phyloP scores from a whole-genome alignment of 2,329 filamentous ascomycete genomes.

The Fusarium pseudograminearum region DNA sequence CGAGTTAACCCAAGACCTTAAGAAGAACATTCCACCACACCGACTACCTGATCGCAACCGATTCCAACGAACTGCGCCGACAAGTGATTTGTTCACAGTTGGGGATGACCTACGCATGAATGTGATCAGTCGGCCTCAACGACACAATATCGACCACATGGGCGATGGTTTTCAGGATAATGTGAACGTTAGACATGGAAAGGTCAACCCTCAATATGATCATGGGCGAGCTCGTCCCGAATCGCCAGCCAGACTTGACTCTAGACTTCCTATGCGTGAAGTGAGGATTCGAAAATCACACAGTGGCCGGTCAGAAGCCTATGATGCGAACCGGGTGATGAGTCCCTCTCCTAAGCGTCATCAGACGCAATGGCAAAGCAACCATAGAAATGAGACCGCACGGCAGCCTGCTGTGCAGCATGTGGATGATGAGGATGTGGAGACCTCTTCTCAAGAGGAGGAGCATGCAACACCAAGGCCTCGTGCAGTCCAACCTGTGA shows the following conservation, averaged over 20 bases:
- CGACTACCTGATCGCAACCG: constrained; percentile 25
- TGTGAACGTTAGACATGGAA: constrained; percentile 31
- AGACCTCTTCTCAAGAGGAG: constrained; percentile 43
- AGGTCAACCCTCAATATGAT: constrained; percentile 32
- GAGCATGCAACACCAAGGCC: constrained; percentile 40
- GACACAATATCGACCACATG: constrained; percentile 46
- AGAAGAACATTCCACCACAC: constrained; percentile 37
- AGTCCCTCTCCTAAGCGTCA: constrained; percentile 47
- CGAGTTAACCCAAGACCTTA: constrained; percentile 44
- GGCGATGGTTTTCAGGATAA: constrained; percentile 52
- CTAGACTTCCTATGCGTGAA: constrained; percentile 58
- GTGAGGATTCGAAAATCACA: constrained; percentile 47
- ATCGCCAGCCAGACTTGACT: constrained; percentile 46
- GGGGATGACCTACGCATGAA: constrained; percentile 55
- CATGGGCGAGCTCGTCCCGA: constrained; percentile 37
- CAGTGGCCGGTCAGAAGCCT: constrained; percentile 38
- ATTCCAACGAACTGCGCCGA: constrained; percentile 22
- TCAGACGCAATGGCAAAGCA: constrained; percentile 38
- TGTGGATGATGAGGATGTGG: constrained; percentile 43
- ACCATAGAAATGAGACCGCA: constrained; percentile 29
- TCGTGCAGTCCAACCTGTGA: constrained; percentile 39
- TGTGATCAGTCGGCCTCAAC: constrained; percentile 48
- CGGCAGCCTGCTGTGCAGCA: constrained; percentile 37
- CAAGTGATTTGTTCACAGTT: constrained; percentile 45
- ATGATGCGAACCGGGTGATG: constrained; percentile 37